Evolutionary conservation across 2,329 filamentous ascomycete genomes (phyloP).

Genomic region (Cladophialophora bantiana): DNA sequence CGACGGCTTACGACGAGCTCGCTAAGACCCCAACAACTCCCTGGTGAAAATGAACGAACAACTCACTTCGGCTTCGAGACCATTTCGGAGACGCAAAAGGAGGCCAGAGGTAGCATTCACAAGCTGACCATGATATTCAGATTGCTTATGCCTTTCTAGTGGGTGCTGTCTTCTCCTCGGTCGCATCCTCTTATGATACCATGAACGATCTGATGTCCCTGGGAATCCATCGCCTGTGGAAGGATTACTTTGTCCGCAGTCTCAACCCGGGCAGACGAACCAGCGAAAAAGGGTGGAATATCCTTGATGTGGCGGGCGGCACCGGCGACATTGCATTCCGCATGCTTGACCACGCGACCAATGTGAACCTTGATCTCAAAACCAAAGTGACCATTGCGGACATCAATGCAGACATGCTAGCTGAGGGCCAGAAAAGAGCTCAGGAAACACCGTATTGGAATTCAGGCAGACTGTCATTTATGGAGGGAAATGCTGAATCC

Average conservation of each 20-base stretch:
- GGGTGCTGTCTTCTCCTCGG: constrained; percentile 89
- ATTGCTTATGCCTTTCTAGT: constrained; percentile 57
- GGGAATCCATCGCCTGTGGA: constrained; percentile 96
- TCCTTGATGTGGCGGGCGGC: constrained; percentile 95
- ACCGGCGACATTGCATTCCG: constrained; percentile 98
- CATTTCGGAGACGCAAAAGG: constrained; percentile 80
- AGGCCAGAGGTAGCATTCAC: constrained; percentile 61
- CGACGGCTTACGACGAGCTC: constrained; percentile 23
- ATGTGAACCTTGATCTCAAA: constrained; percentile 77
- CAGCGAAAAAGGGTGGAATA: constrained; percentile 65
- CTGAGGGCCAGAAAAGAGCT: constrained; percentile 82
- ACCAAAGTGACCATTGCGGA: constrained; percentile 90
- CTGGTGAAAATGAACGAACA: constrained; percentile 60
- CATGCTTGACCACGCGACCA: constrained; percentile 85
- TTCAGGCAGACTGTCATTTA: constrained; percentile 68
- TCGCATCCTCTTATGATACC: constrained; percentile 90
- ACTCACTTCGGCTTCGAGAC: constrained; percentile 94
- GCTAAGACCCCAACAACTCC: constrained; percentile 24
- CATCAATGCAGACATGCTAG: constrained; percentile 95
- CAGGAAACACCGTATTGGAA: constrained; percentile 66
- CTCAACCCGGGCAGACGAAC: constrained; percentile 77
- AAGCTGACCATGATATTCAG: not conserved
- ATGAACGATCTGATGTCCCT: constrained; percentile 99
- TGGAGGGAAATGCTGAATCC: constrained; percentile 88
- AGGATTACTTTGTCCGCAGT: constrained; percentile 91